A percentile compares a stretch with the other conserved stretches of the same genome.
phyloP scores from a whole-genome alignment of 768 basidiomycete species.

The Suillus luteus region DNA sequence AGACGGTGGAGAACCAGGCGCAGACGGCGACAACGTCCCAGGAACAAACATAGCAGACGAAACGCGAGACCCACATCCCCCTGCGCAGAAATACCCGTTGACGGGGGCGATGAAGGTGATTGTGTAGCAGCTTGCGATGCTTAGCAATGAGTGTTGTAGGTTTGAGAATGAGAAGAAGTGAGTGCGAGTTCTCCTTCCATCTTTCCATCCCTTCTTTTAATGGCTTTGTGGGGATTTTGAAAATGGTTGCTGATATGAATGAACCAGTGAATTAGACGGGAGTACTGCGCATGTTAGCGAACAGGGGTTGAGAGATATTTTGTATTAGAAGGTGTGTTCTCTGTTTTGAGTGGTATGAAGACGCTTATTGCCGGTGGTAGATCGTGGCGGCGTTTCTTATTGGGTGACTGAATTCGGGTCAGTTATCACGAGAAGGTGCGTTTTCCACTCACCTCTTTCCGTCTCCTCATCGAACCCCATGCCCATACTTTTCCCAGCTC shows the following conservation, averaged over 20 bases:
- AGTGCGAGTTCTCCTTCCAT: constrained; percentile 16
- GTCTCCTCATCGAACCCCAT: too few species aligned
- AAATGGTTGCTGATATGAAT: not conserved
- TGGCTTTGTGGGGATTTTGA: not conserved
- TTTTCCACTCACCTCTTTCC: constrained; percentile 10
- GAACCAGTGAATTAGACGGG: constrained; percentile 56
- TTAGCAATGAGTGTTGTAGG: constrained; percentile 83
- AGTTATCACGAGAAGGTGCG: constrained; percentile 85
- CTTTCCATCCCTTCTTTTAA: too few species aligned
- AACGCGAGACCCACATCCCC: constrained; percentile 54
- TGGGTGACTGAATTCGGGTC: constrained; percentile 85
- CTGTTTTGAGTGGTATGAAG: not conserved
- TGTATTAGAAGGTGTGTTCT: constrained; percentile 72
- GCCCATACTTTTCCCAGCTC: too few species aligned
- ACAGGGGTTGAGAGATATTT: constrained; percentile 73
- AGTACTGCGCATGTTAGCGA: constrained; percentile 74
- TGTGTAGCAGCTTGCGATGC: constrained; percentile 77
- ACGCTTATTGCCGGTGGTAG: constrained; percentile 29
- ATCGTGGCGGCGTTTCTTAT: constrained; percentile 81
- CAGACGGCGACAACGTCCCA: constrained; percentile 19
- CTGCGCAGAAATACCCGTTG: constrained; percentile 74
- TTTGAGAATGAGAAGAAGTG: constrained; percentile 67
- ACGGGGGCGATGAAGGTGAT: constrained; percentile 79
- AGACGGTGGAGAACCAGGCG: not conserved
- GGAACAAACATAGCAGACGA: constrained; percentile 29